Conservation (phyloP, 495 filamentous ascomycete genomes). For the Hamigera avellanea region DNA sequence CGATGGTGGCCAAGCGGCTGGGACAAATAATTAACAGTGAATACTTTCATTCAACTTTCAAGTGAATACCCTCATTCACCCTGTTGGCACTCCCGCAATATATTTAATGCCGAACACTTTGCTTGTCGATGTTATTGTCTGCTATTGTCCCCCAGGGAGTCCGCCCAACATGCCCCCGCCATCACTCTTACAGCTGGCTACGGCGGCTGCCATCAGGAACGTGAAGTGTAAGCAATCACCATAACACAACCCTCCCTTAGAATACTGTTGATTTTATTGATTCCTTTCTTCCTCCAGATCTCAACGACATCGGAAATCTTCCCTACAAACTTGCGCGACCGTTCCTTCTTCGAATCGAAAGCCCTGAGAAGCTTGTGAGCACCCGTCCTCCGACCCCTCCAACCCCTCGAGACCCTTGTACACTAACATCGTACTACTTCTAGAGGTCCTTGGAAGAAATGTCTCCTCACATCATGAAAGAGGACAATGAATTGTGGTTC, state of each 20-base stretch:
- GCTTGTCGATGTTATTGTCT: too few species aligned
- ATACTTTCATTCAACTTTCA: too few species aligned
- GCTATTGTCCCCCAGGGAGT: too few species aligned
- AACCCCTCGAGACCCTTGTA: neutral
- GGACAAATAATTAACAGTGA: too few species aligned
- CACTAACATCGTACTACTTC: neutral
- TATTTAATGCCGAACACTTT: too few species aligned
- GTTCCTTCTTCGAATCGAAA: slow-evolving; percentile 50
- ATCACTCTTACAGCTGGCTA: slow-evolving; percentile 30
- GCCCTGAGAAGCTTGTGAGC: slow-evolving; percentile 52
- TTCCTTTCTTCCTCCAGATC: too few species aligned
- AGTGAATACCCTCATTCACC: too few species aligned
- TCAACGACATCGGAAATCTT: slow-evolving; percentile 53
- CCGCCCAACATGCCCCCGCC: slow-evolving; percentile 35
- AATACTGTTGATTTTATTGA: too few species aligned
- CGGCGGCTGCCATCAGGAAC: slow-evolving; percentile 32
- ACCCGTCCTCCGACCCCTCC: neutral
- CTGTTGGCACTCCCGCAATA: too few species aligned
- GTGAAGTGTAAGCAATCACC: slow-evolving; percentile 24
- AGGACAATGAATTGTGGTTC: slow-evolving; percentile 54
- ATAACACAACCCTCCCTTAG: too few species aligned
- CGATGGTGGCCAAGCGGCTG: too few species aligned
- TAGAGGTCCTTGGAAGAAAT: slow-evolving; percentile 48
- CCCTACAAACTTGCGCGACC: slow-evolving; percentile 49
- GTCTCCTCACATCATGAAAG: slow-evolving; percentile 52